These are phyloP conservation scores for Dictyostelium intermedium DNA, from an alignment of 78 protist species.

Conservation along the genomic window DNA sequence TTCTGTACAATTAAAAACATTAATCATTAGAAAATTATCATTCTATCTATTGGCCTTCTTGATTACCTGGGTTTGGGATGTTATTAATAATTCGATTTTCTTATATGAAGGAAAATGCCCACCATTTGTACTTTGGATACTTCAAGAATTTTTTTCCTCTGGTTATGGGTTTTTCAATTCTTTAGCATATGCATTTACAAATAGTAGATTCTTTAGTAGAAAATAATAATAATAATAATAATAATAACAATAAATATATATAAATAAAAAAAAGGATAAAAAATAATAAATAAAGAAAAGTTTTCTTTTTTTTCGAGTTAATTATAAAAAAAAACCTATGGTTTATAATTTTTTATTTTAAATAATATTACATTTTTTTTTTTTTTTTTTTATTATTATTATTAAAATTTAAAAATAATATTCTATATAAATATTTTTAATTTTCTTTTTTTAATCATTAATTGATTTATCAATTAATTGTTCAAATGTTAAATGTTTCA, in stretches of 20 bases:
- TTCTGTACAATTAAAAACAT: not conserved
- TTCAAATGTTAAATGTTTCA: slow-evolving; percentile 32
- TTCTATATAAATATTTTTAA: no score
- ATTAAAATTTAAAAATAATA: no score
- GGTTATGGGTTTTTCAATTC: slow-evolving; percentile 13
- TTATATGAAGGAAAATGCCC: slow-evolving; percentile 14
- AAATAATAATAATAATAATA: not conserved
- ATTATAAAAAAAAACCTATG: no score
- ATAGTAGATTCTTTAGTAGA: not conserved
- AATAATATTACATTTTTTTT: no score
- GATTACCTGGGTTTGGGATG: slow-evolving; percentile 23
- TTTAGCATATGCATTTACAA: slow-evolving; percentile 3
- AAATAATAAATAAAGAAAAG: not conserved
- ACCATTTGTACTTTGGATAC: slow-evolving; percentile 24
- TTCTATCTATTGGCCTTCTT: slow-evolving; percentile 27
- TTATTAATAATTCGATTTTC: slow-evolving; percentile 31
- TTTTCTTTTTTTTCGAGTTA: no score
- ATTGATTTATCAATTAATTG: slow-evolving; percentile 71
- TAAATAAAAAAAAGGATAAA: not conserved
- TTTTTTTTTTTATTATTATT: no score
- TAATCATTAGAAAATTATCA: slow-evolving; percentile 10
- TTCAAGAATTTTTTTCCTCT: slow-evolving; percentile 37
- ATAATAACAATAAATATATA: not conserved
- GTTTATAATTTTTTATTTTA: no score
- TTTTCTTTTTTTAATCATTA: slow-evolving; percentile 14